Conservation (phyloP, 306 rosid genomes). For the Casuarina cunninghamiana region DNA sequence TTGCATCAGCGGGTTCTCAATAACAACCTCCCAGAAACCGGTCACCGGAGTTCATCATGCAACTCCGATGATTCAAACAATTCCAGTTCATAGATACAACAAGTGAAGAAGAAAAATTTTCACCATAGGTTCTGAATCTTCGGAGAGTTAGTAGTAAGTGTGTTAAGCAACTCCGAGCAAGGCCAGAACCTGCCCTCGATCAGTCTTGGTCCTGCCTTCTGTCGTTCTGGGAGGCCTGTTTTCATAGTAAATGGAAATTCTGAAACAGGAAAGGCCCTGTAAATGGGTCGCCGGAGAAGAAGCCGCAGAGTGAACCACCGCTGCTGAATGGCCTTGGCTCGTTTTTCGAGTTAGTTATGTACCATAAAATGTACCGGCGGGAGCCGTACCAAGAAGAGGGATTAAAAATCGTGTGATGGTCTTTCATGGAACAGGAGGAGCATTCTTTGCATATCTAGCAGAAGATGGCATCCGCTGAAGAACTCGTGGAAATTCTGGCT, state of each 20-base stretch:
- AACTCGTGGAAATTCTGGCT: conserved; percentile 73
- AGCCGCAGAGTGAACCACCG: no score
- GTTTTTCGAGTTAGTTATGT: conserved; percentile 27
- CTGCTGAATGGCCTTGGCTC: no score
- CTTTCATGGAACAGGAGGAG: conserved; percentile 82
- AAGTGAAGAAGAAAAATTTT: conserved; percentile 14
- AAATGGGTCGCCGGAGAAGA: no score
- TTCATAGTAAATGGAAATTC: no score
- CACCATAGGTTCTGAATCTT: no score
- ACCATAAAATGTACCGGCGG: conserved; percentile 41
- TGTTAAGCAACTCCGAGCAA: conserved; percentile 30
- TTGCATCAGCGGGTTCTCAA: no score
- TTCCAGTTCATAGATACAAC: conserved; percentile 24
- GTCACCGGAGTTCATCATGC: conserved; percentile 16
- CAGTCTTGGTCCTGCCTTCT: not conserved
- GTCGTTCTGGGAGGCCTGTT: no score
- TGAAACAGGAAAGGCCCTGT: no score
- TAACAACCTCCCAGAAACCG: not conserved
- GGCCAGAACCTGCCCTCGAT: conserved; percentile 30
- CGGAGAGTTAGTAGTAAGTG: conserved; percentile 30
- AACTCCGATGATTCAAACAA: not conserved
- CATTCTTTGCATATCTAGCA: conserved; percentile 77
- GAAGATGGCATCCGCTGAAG: conserved; percentile 73
- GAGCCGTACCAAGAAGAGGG: conserved; percentile 39
- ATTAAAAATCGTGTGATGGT: conserved; percentile 24